Conservation (phyloP, 1,284 basidiomycete genomes). For the Rhodotorula sp. region DNA sequence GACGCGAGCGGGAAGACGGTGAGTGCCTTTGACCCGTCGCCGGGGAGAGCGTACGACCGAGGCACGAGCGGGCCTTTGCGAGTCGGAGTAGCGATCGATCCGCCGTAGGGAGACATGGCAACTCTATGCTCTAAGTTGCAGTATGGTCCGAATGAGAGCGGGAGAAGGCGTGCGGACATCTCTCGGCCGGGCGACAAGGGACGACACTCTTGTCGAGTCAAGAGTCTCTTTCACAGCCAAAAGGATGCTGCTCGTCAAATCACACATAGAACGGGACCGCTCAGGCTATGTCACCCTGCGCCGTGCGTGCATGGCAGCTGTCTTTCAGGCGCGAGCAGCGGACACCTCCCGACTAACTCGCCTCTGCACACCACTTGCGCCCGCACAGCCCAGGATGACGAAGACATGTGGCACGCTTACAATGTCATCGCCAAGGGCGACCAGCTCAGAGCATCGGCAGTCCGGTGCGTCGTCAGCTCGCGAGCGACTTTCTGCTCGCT, state of each 20-base stretch:
- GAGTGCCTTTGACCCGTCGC: conserved; percentile 3
- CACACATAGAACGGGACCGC: conserved; percentile 73
- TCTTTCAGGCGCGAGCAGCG: too few relatives aligned
- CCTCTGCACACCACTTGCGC: neutral
- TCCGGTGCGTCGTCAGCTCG: conserved; percentile 59
- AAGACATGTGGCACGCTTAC: conserved; percentile 99
- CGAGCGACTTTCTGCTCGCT: too few relatives aligned
- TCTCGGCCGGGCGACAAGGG: too few relatives aligned
- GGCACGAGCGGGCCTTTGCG: conserved; percentile 17
- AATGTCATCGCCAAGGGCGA: conserved; percentile 92
- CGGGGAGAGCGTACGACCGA: conserved; percentile 27
- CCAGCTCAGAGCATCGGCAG: conserved; percentile 79
- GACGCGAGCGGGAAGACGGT: conserved; percentile 54
- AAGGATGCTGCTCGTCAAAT: conserved; percentile 63
- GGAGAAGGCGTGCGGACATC: too few relatives aligned
- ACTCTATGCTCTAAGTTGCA: too few relatives aligned
- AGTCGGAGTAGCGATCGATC: conserved; percentile 18
- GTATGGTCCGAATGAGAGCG: too few relatives aligned
- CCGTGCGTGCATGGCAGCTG: conserved; percentile 45
- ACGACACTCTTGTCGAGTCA: too few relatives aligned
- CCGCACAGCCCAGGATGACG: conserved; percentile 72
- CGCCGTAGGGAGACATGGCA: conserved; percentile 43
- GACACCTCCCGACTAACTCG: neutral
- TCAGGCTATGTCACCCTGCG: conserved; percentile 84
- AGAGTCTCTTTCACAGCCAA: neutral